Percentiles rank a stretch among this genome's conserved stretches.
These are phyloP conservation scores for Nothopassalora personata DNA, from an alignment of 2,329 filamentous ascomycete species.

Conservation along the genomic window DNA sequence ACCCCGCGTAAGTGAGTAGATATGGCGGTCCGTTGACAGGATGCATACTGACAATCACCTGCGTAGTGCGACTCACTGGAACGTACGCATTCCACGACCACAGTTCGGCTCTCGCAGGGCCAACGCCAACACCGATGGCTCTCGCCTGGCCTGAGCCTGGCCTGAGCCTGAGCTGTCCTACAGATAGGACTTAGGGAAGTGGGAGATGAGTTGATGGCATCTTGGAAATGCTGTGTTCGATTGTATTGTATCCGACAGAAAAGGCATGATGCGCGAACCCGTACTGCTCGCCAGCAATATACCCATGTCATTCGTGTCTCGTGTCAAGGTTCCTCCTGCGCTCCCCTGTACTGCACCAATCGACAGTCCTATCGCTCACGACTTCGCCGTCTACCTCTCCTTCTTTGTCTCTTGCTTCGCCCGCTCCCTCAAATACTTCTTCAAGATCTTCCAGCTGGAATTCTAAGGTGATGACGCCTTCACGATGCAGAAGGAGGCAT, in stretches of 20 bases:
- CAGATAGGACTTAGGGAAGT: no score
- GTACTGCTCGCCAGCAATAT: background rate
- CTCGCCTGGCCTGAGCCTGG: background rate
- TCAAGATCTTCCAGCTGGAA: constrained; percentile 57
- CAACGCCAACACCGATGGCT: background rate
- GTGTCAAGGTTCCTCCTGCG: background rate
- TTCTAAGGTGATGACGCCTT: constrained; percentile 42
- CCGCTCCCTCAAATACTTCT: constrained; percentile 48
- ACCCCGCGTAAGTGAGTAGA: background rate
- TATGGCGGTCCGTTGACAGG: no score
- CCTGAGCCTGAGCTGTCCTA: background rate
- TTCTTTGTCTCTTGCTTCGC: constrained; percentile 68
- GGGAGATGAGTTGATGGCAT: no score
- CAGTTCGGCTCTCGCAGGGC: background rate
- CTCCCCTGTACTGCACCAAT: background rate
- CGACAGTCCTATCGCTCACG: constrained; percentile 43
- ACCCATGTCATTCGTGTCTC: background rate
- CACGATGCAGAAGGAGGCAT: no score
- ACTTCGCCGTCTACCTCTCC: constrained; percentile 59
- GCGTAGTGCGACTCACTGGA: background rate
- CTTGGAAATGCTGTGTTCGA: background rate
- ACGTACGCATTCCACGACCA: background rate
- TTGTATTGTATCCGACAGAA: background rate
- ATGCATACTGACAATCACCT: background rate
- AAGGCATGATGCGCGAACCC: background rate